Percentiles rank a stretch among this genome's conserved stretches.
These are phyloP conservation scores for Nigrospora oryzae DNA, from an alignment of 2,329 filamentous ascomycete genomes.

Conservation along the genomic window DNA sequence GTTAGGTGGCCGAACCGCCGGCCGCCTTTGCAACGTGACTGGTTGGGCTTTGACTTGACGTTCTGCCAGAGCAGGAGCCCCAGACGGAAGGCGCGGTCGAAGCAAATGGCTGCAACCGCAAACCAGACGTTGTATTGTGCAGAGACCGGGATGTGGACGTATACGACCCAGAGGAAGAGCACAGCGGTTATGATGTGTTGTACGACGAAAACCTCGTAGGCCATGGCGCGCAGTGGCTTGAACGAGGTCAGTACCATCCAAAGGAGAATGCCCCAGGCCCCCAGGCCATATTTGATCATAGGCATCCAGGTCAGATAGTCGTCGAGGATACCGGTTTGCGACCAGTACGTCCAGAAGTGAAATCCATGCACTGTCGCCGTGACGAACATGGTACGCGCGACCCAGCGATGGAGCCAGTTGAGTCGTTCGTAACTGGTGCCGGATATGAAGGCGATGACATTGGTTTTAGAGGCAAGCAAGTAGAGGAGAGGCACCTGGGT, in stretches of 20 bases:
- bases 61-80: slow-evolving; percentile 44
- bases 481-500: slow-evolving; percentile 58
- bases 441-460: slow-evolving; percentile 48
- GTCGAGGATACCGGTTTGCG: slow-evolving; percentile 47
- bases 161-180: slow-evolving; percentile 54
- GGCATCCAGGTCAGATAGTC: slow-evolving; percentile 52
- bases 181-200: slow-evolving; percentile 58
- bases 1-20: slow-evolving; percentile 44
- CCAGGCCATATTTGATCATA: slow-evolving; percentile 58
- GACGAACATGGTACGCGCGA: slow-evolving; percentile 59
- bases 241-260: slow-evolving; percentile 59
- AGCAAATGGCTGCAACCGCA: slow-evolving; percentile 50
- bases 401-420: slow-evolving; percentile 69
- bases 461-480: slow-evolving; percentile 52
- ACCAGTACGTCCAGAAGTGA: slow-evolving; percentile 60
- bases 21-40: slow-evolving; percentile 35
- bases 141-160: slow-evolving; percentile 52
- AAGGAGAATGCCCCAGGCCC: slow-evolving; percentile 55
- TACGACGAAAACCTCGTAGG: slow-evolving; percentile 61
- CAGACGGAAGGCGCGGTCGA: slow-evolving; percentile 50
- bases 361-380: slow-evolving; percentile 63
- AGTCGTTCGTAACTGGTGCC: slow-evolving; percentile 60
- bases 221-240: slow-evolving; percentile 54
- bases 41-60: slow-evolving; percentile 26
- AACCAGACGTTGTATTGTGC: slow-evolving; percentile 59